A percentile compares a stretch with the other conserved stretches of the same genome.
Evolutionary conservation across 257 asterid species (phyloP).

Genomic region (Solanum boliviense): DNA sequence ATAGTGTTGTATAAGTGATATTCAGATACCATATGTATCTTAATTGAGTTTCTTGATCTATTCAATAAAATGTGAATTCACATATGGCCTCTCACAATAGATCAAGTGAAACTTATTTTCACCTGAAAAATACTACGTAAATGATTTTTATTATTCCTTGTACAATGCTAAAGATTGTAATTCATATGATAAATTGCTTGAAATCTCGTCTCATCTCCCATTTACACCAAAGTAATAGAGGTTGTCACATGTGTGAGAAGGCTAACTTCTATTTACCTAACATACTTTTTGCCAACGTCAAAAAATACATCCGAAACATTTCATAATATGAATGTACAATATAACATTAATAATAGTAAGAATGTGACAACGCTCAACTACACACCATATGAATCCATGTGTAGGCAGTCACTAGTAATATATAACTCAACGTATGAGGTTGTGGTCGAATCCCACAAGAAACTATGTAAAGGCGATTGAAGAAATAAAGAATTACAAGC

Average conservation of each 20-base stretch:
- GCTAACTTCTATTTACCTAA: background rate
- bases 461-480: background rate
- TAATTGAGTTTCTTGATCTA: background rate
- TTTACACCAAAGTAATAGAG: background rate
- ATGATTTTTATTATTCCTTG: no score
- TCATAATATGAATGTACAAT: no score
- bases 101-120: background rate
- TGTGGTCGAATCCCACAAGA: background rate
- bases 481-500: background rate
- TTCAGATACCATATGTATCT: background rate
- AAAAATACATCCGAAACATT: background rate
- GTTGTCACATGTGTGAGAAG: background rate
- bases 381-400: background rate
- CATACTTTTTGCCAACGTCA: background rate
- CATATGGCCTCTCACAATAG: background rate
- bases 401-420: background rate
- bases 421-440: background rate
- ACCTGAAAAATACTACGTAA: no score
- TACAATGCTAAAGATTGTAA: background rate
- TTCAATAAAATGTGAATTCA: background rate
- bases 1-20: background rate
- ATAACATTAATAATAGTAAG: background rate
- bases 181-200: background rate
- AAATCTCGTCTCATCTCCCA: background rate
- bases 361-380: background rate